A percentile compares a stretch with the other conserved stretches of the same genome.
These are phyloP conservation scores for Boletus subparvulus DNA, from an alignment of 768 basidiomycete species.

Conservation along the genomic window DNA sequence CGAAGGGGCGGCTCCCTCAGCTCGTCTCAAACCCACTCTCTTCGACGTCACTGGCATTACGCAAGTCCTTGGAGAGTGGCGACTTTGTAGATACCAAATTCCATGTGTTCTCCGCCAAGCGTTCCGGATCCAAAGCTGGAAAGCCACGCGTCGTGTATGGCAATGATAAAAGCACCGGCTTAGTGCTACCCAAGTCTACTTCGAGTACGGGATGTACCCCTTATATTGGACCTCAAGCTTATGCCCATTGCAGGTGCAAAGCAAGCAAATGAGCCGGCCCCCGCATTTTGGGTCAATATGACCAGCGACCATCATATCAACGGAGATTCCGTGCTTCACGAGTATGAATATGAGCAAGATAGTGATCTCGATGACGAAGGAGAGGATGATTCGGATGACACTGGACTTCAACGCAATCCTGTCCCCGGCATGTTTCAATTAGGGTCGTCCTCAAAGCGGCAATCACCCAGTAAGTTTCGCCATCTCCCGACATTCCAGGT, in stretches of 20 bases:
- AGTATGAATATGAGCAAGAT: constrained; percentile 29
- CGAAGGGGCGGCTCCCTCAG: constrained; percentile 17
- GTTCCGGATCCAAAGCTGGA: constrained; percentile 9
- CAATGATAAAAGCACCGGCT: constrained; percentile 16
- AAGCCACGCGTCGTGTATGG: constrained; percentile 28
- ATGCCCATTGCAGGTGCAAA: constrained; percentile 7
- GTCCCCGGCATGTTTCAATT: neutral
- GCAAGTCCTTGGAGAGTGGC: constrained; percentile 25
- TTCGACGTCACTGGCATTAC: constrained; percentile 18
- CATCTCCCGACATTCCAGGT: neutral
- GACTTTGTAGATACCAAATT: constrained; percentile 32
- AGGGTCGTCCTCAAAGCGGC: constrained; percentile 2
- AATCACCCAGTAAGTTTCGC: constrained; percentile 6
- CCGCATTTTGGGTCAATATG: constrained; percentile 23
- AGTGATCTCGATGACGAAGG: constrained; percentile 33
- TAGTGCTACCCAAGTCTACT: constrained; percentile 18
- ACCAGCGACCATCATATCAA: constrained; percentile 20
- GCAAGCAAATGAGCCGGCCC: neutral
- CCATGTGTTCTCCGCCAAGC: constrained; percentile 25
- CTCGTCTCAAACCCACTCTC: constrained; percentile 13
- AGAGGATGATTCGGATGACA: neutral
- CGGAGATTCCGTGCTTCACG: constrained; percentile 22
- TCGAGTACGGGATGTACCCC: neutral
- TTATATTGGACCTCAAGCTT: neutral
- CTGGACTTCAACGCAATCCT: too few species aligned